Evolutionary conservation across 1,284 basidiomycete genomes (phyloP).

Genomic region (Malassezia vespertilionis): DNA sequence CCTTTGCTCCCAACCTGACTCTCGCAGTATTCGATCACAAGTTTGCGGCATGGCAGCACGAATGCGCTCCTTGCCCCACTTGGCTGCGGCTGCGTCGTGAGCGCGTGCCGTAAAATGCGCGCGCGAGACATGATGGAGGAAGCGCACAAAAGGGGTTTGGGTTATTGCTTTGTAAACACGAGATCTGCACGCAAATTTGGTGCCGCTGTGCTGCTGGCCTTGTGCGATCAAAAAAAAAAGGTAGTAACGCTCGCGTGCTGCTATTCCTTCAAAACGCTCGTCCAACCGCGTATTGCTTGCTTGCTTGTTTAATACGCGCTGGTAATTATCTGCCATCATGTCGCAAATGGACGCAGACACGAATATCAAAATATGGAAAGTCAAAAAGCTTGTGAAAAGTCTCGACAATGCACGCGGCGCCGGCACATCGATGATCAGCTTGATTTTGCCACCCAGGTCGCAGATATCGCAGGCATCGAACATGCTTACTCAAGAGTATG

Average conservation of each 20-base stretch:
- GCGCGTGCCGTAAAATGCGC: conserved; percentile 4
- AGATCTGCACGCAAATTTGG: no score
- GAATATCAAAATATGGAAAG: conserved; percentile 59
- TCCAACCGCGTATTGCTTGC: no score
- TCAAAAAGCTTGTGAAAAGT: conserved; percentile 65
- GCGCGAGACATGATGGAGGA: conserved; percentile 9
- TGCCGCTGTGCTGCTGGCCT: no score
- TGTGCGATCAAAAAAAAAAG: no score
- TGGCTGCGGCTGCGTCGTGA: conserved; percentile 14
- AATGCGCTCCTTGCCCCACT: conserved; percentile 16
- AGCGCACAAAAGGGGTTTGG: no score
- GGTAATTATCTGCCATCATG: no score
- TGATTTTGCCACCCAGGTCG: conserved; percentile 88
- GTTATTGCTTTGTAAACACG: no score
- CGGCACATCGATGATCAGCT: conserved; percentile 97
- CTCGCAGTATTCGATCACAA: conserved; percentile 22
- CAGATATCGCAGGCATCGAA: conserved; percentile 86
- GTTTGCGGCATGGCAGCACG: conserved; percentile 21
- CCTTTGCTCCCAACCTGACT: conserved; percentile 15
- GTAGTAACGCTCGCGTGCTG: no score
- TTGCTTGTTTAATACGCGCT: no score
- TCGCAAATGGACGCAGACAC: conserved; percentile 20
- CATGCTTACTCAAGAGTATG: conserved; percentile 98
- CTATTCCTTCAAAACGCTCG: no score
- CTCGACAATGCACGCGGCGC: conserved; percentile 52